Evolutionary conservation across 176 grass and related monocot species (phyloP).

Genomic region (Cymbopogon citratus): DNA sequence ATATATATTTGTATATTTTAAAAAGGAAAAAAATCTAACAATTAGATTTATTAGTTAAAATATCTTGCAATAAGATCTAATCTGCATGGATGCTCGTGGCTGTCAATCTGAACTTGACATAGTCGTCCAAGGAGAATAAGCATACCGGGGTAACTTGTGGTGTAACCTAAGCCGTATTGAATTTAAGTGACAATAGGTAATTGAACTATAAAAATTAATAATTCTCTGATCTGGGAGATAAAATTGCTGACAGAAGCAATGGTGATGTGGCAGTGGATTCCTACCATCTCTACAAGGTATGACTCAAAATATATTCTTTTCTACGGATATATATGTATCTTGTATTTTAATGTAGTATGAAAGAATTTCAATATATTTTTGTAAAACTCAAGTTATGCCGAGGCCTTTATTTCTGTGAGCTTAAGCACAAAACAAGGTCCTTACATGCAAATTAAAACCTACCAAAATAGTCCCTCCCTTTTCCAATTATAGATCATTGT

Average conservation of each 20-base stretch:
- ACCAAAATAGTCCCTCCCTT: not conserved
- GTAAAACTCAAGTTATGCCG: not conserved
- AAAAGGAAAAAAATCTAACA: too few relatives aligned
- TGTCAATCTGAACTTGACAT: not conserved
- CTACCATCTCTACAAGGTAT: conserved; percentile 60
- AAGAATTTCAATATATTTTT: not conserved
- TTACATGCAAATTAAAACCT: not conserved
- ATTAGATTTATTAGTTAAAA: too few relatives aligned
- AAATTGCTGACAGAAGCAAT: conserved; percentile 46
- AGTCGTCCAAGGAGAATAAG: not conserved
- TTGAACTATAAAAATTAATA: not conserved
- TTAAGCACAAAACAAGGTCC: not conserved
- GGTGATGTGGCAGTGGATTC: conserved; percentile 61
- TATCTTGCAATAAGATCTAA: too few relatives aligned
- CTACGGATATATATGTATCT: not conserved
- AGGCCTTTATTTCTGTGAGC: not conserved
- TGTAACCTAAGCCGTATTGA: not conserved
- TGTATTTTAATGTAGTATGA: not conserved
- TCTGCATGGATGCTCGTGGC: not conserved
- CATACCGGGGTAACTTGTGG: not conserved
- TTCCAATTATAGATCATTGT: not conserved
- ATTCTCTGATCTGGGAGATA: conserved; percentile 22
- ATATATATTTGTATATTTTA: too few relatives aligned
- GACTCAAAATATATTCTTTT: too few relatives aligned
- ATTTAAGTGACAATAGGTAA: not conserved